phyloP scores from a whole-genome alignment of 1,284 basidiomycete genomes.

The Coniferiporia weirii region DNA sequence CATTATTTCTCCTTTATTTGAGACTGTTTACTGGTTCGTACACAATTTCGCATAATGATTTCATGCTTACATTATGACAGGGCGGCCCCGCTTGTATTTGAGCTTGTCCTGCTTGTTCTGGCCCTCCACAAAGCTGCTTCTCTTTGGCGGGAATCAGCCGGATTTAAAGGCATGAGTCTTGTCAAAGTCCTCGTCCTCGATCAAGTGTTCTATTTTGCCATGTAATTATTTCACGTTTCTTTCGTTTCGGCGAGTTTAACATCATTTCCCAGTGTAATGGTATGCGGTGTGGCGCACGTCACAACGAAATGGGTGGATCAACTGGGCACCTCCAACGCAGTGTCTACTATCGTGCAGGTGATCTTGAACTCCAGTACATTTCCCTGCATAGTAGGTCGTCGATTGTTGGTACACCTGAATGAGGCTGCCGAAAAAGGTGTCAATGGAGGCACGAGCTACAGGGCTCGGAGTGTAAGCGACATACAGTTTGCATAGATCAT shows the following conservation, averaged over 20 bases:
- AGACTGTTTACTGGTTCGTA: not conserved
- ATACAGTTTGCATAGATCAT: not conserved
- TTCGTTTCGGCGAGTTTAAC: not conserved
- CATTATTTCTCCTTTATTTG: not conserved
- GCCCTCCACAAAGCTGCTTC: not conserved
- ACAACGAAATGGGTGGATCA: not conserved
- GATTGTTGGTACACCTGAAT: not conserved
- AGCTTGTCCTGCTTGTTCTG: not conserved
- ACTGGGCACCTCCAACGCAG: not conserved
- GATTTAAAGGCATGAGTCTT: not conserved
- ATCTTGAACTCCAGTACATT: not conserved
- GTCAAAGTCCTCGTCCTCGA: not conserved
- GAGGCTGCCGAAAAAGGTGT: not conserved
- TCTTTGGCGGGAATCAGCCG: not conserved
- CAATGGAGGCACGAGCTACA: not conserved
- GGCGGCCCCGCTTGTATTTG: slow-evolving; percentile 3
- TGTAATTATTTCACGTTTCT: not conserved
- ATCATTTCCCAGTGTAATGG: not conserved
- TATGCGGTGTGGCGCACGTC: not conserved
- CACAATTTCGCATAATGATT: no score
- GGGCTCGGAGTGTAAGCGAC: not conserved
- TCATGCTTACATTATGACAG: not conserved
- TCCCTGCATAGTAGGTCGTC: not conserved
- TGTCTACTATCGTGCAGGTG: not conserved
- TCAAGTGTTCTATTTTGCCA: not conserved